Evolutionary conservation across 345 rosid genomes (phyloP), one percentile per base, ranked within the genome.

Genomic region (Pistacia integerrima): DNA sequence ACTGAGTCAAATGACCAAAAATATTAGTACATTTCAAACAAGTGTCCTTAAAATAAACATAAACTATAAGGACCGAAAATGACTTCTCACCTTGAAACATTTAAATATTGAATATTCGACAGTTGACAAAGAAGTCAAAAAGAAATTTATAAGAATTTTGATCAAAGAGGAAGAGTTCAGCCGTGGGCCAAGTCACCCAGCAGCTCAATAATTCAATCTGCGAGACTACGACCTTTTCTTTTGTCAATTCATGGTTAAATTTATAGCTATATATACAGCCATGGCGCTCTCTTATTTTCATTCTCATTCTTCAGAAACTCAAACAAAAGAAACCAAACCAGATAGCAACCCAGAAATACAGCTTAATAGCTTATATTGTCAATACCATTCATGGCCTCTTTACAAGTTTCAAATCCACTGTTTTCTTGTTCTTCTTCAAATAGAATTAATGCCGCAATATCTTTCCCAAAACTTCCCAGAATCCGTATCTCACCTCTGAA

Each of bases 401-500:
- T 86, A 20, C 86, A 79, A 36, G 65, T 79, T 79, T 87, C 92
- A 78, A 25, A 74, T 64, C 83, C 67, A 0, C 64, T 82, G 30
- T 48, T 84, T n/a, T 78, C 77, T 13, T 78, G 76, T 10, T 80
- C 80, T 18, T 73, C 74, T 71, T 58, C 79, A 48, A 36, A 33
- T n/a, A 78, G 74, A 78, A 72, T 85, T 56, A 80, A 66, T 71
- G 79, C 89, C 0, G 84, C 88, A n/a, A 57, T 91, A 2, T 80
- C 91, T 14, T 74, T 86, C 55, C 92, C 91, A 2, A 84, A 83
- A 25, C 76, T 85, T 52, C 89, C 89, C 0, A 78, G 58, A 61
- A 75, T 83, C 72, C 60, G 76, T 0, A 63, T 88, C 59, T 77
- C 89, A 13, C 16, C 70, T 79, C 85, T 87, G 1, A 83, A 82